Evolutionary conservation across 176 grass and related monocot genomes (phyloP).

Genomic region (Alopecurus myosuroides): DNA sequence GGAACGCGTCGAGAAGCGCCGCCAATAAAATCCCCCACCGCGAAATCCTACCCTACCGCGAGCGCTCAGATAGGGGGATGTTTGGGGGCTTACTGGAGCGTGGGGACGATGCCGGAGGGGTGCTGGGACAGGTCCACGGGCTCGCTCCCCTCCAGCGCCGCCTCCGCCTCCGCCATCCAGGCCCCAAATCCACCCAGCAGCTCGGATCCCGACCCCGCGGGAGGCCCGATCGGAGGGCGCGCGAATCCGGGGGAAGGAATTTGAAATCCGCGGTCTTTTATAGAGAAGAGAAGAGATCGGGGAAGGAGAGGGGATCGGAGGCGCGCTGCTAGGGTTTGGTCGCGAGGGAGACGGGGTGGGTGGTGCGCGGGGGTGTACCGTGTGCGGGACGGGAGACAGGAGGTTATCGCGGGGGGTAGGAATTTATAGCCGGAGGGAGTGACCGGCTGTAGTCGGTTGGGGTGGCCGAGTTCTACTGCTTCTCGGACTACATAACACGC

Average conservation of each 20-base stretch:
- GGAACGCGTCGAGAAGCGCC: neutral
- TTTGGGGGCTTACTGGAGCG: conserved; percentile 54
- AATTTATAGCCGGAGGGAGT: neutral
- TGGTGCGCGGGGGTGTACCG: neutral
- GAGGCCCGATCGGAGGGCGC: neutral
- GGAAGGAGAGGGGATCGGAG: neutral
- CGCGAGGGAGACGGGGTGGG: neutral
- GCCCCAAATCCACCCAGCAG: neutral
- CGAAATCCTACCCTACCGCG: neutral
- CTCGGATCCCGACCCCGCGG: neutral
- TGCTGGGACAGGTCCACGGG: conserved; percentile 65
- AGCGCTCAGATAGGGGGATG: too few relatives aligned
- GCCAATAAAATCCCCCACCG: neutral
- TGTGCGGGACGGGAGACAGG: neutral
- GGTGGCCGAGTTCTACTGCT: too few relatives aligned
- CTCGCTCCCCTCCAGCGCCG: conserved; percentile 57
- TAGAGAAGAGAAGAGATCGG: conserved; percentile 30
- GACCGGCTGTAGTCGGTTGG: conserved; percentile 19
- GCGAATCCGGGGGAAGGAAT: conserved; percentile 20
- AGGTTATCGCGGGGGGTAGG: neutral
- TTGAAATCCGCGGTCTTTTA: conserved; percentile 59
- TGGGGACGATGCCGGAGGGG: conserved; percentile 72
- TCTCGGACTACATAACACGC: conserved; percentile 51
- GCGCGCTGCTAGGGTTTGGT: conserved; percentile 1
- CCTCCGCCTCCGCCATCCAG: conserved; percentile 23